A percentile compares a stretch with the other conserved stretches of the same genome.
These are phyloP conservation scores for Candida railenensis DNA, from an alignment of 805 yeast genomes.

Conservation along the genomic window DNA sequence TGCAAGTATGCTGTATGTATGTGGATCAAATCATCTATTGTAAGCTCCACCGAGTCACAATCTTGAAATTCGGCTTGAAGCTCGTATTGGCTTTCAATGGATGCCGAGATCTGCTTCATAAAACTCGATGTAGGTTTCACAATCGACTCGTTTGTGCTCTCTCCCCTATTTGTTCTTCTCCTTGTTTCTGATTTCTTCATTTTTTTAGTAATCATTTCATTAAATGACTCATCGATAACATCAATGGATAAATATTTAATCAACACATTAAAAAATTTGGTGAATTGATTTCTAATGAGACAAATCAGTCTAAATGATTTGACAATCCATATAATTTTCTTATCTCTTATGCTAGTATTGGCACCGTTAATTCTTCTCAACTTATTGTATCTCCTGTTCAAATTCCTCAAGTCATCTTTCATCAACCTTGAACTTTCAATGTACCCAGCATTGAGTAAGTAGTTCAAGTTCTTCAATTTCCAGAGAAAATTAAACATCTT, in stretches of 20 bases:
- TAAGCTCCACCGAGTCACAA: constrained; percentile 14
- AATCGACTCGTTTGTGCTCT: not conserved
- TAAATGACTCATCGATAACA: constrained; percentile 43
- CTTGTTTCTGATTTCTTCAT: not conserved
- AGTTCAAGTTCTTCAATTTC: constrained; percentile 66
- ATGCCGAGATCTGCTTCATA: constrained; percentile 3
- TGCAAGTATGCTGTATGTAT: constrained; percentile 32
- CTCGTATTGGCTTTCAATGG: constrained; percentile 6
- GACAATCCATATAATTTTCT: constrained; percentile 29
- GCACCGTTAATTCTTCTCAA: constrained; percentile 23
- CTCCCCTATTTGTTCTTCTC: not conserved
- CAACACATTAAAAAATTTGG: constrained; percentile 41
- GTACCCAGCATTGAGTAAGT: constrained; percentile 41
- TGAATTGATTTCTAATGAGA: constrained; percentile 37
- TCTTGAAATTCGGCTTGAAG: not conserved
- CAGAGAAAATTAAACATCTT: constrained; percentile 84
- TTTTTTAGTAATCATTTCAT: constrained; percentile 19
- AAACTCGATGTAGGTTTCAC: constrained; percentile 1
- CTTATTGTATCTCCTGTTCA: constrained; percentile 12
- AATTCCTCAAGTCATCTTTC: constrained; percentile 22
- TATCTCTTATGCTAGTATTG: constrained; percentile 26
- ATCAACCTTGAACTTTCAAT: constrained; percentile 25
- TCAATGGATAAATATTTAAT: constrained; percentile 44
- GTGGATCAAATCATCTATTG: constrained; percentile 49
- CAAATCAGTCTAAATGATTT: constrained; percentile 33